Evolutionary conservation across 2,329 filamentous ascomycete genomes (phyloP).

Genomic region (Colletotrichum lupini): DNA sequence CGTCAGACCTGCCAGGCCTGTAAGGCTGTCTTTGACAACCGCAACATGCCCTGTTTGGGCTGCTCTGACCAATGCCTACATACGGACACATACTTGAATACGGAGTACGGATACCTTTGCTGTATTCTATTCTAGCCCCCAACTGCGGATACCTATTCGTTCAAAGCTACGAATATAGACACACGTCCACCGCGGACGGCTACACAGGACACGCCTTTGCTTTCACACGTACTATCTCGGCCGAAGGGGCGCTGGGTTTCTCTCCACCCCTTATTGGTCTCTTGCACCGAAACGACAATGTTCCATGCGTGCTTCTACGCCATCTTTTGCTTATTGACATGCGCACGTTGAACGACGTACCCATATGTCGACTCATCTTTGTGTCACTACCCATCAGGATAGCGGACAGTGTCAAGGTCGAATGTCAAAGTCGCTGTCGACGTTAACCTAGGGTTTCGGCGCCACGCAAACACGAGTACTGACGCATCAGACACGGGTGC

Average conservation of each 20-base stretch:
- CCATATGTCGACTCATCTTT: constrained; percentile 20
- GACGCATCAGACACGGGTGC: neutral
- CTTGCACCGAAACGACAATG: constrained; percentile 3
- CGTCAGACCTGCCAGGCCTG: neutral
- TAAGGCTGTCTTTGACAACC: neutral
- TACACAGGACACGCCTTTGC: neutral
- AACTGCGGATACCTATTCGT: neutral
- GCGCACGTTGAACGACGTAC: constrained; percentile 12
- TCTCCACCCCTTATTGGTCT: neutral
- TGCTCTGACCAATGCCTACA: neutral
- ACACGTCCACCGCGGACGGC: neutral
- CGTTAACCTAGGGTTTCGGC: neutral
- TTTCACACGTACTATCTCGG: neutral
- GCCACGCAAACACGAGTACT: neutral
- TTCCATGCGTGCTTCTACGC: constrained; percentile 7
- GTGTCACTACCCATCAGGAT: constrained; percentile 9
- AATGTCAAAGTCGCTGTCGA: constrained; percentile 11
- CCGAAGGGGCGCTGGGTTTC: neutral
- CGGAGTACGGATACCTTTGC: neutral
- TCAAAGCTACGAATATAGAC: neutral
- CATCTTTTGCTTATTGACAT: constrained; percentile 21
- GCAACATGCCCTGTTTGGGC: neutral
- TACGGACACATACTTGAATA: neutral
- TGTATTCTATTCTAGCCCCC: neutral
- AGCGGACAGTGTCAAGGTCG: constrained; percentile 7